Conservation (phyloP, 208 protist species). For the Acanthamoeba sp. region DNA sequence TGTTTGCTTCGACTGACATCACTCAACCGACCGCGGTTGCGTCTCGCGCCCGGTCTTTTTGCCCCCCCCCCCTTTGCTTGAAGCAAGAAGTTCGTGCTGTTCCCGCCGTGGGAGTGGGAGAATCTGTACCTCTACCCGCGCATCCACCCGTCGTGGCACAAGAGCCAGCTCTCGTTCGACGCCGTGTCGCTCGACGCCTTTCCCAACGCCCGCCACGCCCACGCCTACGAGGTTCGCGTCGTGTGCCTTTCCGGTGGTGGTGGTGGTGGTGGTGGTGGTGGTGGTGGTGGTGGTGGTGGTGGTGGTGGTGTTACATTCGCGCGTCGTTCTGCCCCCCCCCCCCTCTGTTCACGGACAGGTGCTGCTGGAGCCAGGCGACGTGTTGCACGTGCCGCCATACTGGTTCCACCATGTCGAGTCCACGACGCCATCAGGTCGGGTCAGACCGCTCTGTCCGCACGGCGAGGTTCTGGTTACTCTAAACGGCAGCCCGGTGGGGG, state of each 20-base stretch:
- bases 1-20: too few relatives aligned
- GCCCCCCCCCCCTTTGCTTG: too few relatives aligned
- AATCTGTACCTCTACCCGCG: conserved; percentile 12
- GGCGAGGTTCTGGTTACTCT: too few relatives aligned
- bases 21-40: too few relatives aligned
- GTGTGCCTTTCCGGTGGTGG: too few relatives aligned
- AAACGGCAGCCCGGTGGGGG: too few relatives aligned
- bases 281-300: too few relatives aligned
- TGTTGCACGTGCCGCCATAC: conserved; percentile 91
- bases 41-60: too few relatives aligned
- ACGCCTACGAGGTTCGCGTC: not conserved
- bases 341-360: conserved; percentile 41
- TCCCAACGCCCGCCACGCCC: not conserved
- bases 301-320: not conserved
- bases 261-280: too few relatives aligned
- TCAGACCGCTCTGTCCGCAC: not conserved
- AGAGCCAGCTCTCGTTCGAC: conserved; percentile 23
- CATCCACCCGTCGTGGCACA: conserved; percentile 30
- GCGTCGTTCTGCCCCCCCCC: too few relatives aligned
- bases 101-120: conserved; percentile 17
- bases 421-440: not conserved
- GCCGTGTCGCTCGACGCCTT: not conserved
- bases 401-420: conserved; percentile 60
- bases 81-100: conserved; percentile 1
- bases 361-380: conserved; percentile 89